Conservation (phyloP, 306 rosid genomes). For the Quercus dentata region DNA sequence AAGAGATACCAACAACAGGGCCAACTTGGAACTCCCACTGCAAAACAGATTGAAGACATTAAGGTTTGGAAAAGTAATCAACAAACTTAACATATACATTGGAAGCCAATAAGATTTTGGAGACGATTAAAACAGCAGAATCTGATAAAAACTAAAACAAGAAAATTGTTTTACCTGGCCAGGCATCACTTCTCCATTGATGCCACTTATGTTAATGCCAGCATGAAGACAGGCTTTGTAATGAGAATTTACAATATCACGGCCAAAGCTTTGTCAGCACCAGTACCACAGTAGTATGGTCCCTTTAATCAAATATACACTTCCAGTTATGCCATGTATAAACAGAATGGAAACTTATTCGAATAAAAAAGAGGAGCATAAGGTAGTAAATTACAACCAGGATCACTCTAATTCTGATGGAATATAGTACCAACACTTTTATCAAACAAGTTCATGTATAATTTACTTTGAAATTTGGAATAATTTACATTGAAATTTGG, state of each 20-base stretch:
- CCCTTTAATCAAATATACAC: constrained; percentile 28
- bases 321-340: not conserved
- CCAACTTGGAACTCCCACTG: constrained; percentile 73
- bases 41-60: not conserved
- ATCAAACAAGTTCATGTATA: not conserved
- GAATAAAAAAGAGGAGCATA: not conserved
- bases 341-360: not conserved
- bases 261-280: constrained; percentile 79
- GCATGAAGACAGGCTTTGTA: constrained; percentile 72
- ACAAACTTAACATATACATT: not conserved
- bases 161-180: constrained; percentile 47
- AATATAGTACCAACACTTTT: not conserved
- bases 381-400: not conserved
- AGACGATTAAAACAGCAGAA: not conserved
- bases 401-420: not conserved
- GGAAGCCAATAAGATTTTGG: not conserved
- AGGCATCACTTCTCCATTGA: constrained; percentile 77
- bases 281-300: constrained; percentile 65
- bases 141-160: not conserved
- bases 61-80: not conserved
- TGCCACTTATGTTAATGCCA: constrained; percentile 63
- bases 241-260: constrained; percentile 65
- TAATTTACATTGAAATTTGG: not conserved
- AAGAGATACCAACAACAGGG: constrained; percentile 49
- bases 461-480: not conserved